A percentile compares a stretch with the other conserved stretches of the same genome.
Conservation (phyloP, 2,329 filamentous ascomycete species). For the Aspergillus sp. region DNA sequence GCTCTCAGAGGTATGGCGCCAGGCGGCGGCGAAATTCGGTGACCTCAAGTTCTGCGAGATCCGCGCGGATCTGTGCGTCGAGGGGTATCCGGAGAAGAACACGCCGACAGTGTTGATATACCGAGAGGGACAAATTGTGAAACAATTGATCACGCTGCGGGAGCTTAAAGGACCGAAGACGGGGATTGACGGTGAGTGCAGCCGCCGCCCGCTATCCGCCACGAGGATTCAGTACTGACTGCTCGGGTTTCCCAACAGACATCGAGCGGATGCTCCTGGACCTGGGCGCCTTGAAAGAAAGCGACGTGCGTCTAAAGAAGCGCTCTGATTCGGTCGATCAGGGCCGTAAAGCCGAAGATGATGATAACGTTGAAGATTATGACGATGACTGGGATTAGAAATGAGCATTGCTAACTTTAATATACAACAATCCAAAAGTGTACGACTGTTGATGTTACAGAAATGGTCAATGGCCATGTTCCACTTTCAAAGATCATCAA, state of each 20-base stretch:
- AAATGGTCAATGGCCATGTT: too few species aligned
- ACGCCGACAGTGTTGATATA: slow-evolving; percentile 92
- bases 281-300: slow-evolving; percentile 67
- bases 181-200: slow-evolving; percentile 46
- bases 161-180: slow-evolving; percentile 67
- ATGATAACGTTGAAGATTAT: slow-evolving; percentile 40
- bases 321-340: slow-evolving; percentile 48
- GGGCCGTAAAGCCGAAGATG: slow-evolving; percentile 47
- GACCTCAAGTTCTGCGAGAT: slow-evolving; percentile 99
- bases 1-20: slow-evolving; percentile 75
- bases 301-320: slow-evolving; percentile 65
- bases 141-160: slow-evolving; percentile 81
- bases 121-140: slow-evolving; percentile 82
- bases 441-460: too few species aligned
- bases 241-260: slow-evolving; percentile 36
- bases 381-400: slow-evolving; percentile 53
- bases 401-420: slow-evolving; percentile 25
- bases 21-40: slow-evolving; percentile 74
- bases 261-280: slow-evolving; percentile 75
- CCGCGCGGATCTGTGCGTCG: slow-evolving; percentile 81
- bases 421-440: background rate
- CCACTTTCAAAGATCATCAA: too few species aligned
- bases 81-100: slow-evolving; percentile 90
- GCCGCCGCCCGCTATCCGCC: too few species aligned
- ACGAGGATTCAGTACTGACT: background rate